These are phyloP conservation scores for Heterobasidion annosum DNA, from an alignment of 1,284 basidiomycete genomes.

Conservation along the genomic window DNA sequence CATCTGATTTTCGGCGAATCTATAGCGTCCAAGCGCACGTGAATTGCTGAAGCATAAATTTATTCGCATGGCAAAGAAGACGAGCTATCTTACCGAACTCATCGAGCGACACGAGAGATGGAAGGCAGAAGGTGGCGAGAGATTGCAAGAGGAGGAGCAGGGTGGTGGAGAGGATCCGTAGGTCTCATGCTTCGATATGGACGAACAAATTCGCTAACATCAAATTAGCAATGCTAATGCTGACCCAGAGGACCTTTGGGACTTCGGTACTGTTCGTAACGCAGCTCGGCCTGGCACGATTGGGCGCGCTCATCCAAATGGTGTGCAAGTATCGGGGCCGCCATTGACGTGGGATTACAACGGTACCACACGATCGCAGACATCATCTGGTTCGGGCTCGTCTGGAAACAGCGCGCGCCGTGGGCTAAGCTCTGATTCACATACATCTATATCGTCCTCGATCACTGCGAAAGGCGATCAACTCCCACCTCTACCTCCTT, in stretches of 20 bases:
- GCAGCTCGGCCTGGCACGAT: constrained; percentile 38
- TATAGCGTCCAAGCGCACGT: constrained; percentile 84
- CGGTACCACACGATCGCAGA: constrained; percentile 33
- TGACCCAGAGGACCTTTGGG: constrained; percentile 86
- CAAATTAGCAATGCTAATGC: background rate
- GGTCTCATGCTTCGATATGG: constrained; percentile 5
- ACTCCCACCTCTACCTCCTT: constrained; percentile 47
- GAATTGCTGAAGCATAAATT: constrained; percentile 96
- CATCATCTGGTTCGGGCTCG: constrained; percentile 23
- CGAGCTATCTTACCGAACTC: constrained; percentile 88
- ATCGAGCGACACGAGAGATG: constrained; percentile 93
- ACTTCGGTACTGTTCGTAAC: constrained; percentile 85
- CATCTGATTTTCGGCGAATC: constrained; percentile 17
- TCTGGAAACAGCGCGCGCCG: constrained; percentile 12
- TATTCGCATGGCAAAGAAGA: constrained; percentile 90
- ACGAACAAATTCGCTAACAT: constrained; percentile 35
- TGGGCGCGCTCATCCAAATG: constrained; percentile 45
- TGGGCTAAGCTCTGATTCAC: constrained; percentile 11
- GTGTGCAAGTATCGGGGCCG: constrained; percentile 51
- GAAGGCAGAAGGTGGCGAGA: constrained; percentile 84
- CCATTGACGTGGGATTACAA: constrained; percentile 72
- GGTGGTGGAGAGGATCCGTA: constrained; percentile 53
- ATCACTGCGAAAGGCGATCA: constrained; percentile 41
- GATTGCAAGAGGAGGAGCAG: constrained; percentile 63
- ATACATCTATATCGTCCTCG: constrained; percentile 25